A percentile compares a stretch with the other conserved stretches of the same genome.
Conservation (phyloP, 2,329 filamentous ascomycete genomes). For the Chalaropsis ovoidea region DNA sequence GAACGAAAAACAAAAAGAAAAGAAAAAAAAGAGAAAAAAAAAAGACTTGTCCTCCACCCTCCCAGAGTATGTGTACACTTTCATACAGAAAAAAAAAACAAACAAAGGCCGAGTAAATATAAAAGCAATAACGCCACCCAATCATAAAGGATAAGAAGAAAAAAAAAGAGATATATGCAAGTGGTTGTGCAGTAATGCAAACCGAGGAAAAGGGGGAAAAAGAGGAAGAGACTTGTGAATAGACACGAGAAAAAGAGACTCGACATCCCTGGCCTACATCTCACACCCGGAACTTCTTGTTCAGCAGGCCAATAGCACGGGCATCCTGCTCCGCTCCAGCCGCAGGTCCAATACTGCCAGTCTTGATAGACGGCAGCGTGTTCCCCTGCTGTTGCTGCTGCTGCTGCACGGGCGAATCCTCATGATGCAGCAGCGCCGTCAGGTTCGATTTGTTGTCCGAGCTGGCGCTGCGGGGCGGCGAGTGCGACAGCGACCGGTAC, state of each 20-base stretch:
- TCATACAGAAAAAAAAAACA: conserved; percentile 16
- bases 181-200: neutral
- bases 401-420: conserved; percentile 37
- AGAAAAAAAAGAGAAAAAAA: conserved; percentile 3
- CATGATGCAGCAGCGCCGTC: conserved; percentile 44
- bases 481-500: conserved; percentile 23
- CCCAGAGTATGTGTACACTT: neutral
- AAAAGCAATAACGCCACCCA: conserved; percentile 18
- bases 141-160: conserved; percentile 10
- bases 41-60: neutral
- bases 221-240: neutral
- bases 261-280: neutral
- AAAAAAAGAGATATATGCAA: neutral
- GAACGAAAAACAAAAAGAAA: neutral
- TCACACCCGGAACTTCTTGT: conserved; percentile 45
- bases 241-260: neutral
- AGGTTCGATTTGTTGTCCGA: conserved; percentile 38
- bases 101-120: conserved; percentile 11
- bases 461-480: conserved; percentile 22
- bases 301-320: conserved; percentile 54
- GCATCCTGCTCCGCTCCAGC: conserved; percentile 46
- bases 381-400: conserved; percentile 34
- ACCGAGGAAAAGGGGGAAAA: neutral
- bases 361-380: conserved; percentile 37
- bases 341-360: conserved; percentile 36